Base-by-base conservation (phyloP, 2,329 filamentous ascomycete genomes). In the Coniella lustricola region DNA sequence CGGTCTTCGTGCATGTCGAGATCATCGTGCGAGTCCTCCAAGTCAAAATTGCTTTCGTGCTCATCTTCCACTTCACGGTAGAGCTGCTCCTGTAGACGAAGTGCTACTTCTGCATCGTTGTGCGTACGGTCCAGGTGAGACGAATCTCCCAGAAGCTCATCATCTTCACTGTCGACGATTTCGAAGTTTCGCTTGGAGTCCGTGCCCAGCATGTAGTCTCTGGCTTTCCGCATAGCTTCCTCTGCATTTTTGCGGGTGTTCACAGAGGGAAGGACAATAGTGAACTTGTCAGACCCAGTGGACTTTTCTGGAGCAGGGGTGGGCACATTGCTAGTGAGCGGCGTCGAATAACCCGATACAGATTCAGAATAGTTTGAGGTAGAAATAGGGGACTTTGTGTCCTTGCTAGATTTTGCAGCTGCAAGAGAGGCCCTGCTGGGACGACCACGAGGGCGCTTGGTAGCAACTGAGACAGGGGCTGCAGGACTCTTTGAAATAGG, bases 71-170 rank as follows among this genome's bases (percentile, higher is more conserved):
- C 43, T 39, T 54, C 46, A 9, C 44, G 51, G 17, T 53, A 34
- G 13, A 53, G 39, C 55, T 80, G 70, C 25, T 75, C 67, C 57
- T 85, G 81, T 44, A 85, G 65, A 36, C 66, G 66, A 38, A 71
- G 65, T 31, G 82, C 82, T 34, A 85, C 61, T 39, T 73, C 68
- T 12, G 73, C 76, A 60, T 78, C 75, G 2, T 66, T 64, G 43
- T 69, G 64, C 20, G 81, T 81, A 34, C 85, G 62, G 38, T 72
- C 68, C 5, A 72, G 76, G 60, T 77, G 72, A 1, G 61, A 56
- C 5, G 61, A 61, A 18, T 52, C 54, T 14, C 69, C 66, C 0
- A 67, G 64, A 2, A 69, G 62, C n/a, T 68, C 64, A 1, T 65
- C 66, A 9, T 72, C 67, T 2, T 68, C 64, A 43, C 64, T 60